Conservation (phyloP, 23 red algal species). For the Gracilaria caudata region DNA sequence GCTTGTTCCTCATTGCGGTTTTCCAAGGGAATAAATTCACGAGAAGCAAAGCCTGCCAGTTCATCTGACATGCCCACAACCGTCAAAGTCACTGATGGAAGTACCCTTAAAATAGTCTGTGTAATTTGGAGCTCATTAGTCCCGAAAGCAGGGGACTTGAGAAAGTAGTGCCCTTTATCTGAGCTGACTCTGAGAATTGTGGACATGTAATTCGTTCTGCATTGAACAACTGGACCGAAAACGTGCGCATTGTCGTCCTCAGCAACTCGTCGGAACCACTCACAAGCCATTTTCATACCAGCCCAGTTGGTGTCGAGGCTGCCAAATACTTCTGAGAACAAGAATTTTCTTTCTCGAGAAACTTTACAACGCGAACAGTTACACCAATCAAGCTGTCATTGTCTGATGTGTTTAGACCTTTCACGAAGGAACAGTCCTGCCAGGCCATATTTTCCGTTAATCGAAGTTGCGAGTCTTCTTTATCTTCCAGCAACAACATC, state of each 20-base stretch:
- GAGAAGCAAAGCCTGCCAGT: not conserved
- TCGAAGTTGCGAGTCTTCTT: too few relatives aligned
- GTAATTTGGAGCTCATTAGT: not conserved
- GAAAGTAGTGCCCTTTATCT: not conserved
- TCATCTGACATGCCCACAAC: slow-evolving; percentile 4
- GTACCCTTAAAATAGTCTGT: not conserved
- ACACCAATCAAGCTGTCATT: too few relatives aligned
- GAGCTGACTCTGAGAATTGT: not conserved
- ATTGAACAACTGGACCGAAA: not conserved
- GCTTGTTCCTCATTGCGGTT: not conserved
- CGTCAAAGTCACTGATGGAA: not conserved
- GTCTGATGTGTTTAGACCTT: too few relatives aligned
- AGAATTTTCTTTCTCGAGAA: slow-evolving; percentile 12
- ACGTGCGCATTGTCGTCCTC: not conserved
- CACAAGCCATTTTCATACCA: slow-evolving; percentile 6
- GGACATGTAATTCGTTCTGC: not conserved
- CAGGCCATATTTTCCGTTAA: too few relatives aligned
- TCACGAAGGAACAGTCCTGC: too few relatives aligned
- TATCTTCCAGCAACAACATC: slow-evolving; percentile 9
- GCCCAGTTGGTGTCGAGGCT: not conserved
- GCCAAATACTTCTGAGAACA: not conserved
- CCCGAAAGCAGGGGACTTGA: not conserved
- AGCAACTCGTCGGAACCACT: not conserved
- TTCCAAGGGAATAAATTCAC: slow-evolving; percentile 1
- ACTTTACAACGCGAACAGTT: not conserved